Conservation (phyloP, 2,329 filamentous ascomycete genomes). For the Penicillium sp. region DNA sequence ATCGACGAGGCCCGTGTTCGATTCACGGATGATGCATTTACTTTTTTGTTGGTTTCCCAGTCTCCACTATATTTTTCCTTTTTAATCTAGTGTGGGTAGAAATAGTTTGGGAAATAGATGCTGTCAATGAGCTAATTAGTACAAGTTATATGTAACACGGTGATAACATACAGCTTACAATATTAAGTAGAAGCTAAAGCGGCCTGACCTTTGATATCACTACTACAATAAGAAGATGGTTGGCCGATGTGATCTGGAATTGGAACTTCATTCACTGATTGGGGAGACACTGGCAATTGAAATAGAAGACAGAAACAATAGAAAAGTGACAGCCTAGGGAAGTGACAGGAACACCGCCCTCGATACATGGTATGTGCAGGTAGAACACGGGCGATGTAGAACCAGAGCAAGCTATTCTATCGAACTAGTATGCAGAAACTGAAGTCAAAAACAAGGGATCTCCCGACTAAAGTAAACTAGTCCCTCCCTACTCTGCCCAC, state of each 20-base stretch:
- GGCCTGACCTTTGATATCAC: neutral
- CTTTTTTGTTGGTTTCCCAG: neutral
- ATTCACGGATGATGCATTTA: conserved; percentile 42
- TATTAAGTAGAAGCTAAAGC: neutral
- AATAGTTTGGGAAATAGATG: neutral
- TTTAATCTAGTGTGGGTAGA: neutral
- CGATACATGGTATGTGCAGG: neutral
- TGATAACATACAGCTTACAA: neutral
- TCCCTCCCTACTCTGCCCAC: neutral
- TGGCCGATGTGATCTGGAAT: too few species aligned
- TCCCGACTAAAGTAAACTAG: neutral
- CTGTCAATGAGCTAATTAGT: neutral
- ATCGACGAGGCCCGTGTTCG: conserved; percentile 49
- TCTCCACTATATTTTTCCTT: neutral
- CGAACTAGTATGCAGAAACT: neutral
- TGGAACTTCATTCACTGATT: too few species aligned
- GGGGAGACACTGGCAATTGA: neutral
- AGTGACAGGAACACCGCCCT: neutral
- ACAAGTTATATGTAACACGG: too few species aligned
- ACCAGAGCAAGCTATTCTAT: neutral
- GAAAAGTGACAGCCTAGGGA: neutral
- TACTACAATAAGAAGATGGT: too few species aligned
- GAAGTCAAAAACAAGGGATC: neutral
- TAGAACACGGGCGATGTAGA: neutral
- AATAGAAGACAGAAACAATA: neutral